Conservation (phyloP, 805 yeast species). For the Zygosaccharomyces siamensis region DNA sequence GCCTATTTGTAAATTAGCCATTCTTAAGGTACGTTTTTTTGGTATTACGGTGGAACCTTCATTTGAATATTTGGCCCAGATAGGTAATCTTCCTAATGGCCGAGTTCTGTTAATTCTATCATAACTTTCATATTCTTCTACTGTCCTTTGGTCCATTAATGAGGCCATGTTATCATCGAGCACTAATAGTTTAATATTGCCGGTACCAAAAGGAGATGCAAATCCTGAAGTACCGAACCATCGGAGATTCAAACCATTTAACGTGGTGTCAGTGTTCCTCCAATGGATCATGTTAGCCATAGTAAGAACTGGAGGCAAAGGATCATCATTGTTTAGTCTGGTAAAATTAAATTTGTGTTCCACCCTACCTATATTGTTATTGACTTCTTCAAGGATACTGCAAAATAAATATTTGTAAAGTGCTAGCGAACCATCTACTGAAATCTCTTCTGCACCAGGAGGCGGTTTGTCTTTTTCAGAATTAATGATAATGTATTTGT, state of each 20-base stretch:
- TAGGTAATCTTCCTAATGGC: constrained; percentile 23
- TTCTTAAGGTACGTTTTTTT: constrained; percentile 23
- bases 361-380: constrained; percentile 24
- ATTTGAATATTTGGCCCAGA: constrained; percentile 32
- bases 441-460: constrained; percentile 10
- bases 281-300: constrained; percentile 33
- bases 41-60: constrained; percentile 25
- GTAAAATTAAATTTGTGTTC: constrained; percentile 34
- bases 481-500: constrained; percentile 22
- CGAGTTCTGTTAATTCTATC: constrained; percentile 14
- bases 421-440: constrained; percentile 8
- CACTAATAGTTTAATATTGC: constrained; percentile 33
- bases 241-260: constrained; percentile 33
- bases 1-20: constrained; percentile 25
- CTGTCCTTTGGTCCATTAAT: constrained; percentile 22
- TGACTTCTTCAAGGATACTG: constrained; percentile 25
- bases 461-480: constrained; percentile 14
- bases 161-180: constrained; percentile 36
- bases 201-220: constrained; percentile 35
- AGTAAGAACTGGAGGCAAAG: constrained; percentile 21
- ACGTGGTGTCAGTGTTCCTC: constrained; percentile 33
- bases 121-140: constrained; percentile 15
- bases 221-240: constrained; percentile 40
- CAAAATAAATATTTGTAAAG: constrained; percentile 34
- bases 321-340: constrained; percentile 16